Percentiles rank a stretch among this genome's conserved stretches.
Evolutionary conservation across 108 stramenopile genomes (phyloP).

Genomic region (Cyclotella sp.): DNA sequence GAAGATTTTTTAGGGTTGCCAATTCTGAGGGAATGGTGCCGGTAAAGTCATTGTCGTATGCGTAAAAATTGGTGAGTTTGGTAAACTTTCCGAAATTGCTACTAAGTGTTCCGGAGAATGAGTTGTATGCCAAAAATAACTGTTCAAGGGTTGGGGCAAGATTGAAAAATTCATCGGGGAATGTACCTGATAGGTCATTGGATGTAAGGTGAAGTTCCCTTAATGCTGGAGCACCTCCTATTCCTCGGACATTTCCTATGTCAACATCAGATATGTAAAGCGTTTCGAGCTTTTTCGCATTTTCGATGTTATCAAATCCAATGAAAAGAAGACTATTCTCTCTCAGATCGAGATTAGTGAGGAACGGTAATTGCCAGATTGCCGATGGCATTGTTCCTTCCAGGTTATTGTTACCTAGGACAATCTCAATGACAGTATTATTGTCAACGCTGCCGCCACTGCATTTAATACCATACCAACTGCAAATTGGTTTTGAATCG

Average conservation of each 20-base stretch:
- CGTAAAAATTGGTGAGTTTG: constrained; percentile 60
- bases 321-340: constrained; percentile 51
- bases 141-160: constrained; percentile 46
- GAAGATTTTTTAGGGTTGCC: constrained; percentile 45
- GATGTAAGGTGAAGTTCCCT: constrained; percentile 57
- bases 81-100: constrained; percentile 59
- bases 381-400: constrained; percentile 61
- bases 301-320: constrained; percentile 55
- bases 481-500: constrained; percentile 61
- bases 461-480: constrained; percentile 65
- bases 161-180: constrained; percentile 62
- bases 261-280: constrained; percentile 56
- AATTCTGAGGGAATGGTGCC: constrained; percentile 66
- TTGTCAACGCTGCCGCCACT: constrained; percentile 59
- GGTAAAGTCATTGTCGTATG: constrained; percentile 50
- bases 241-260: constrained; percentile 50
- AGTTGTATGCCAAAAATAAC: constrained; percentile 65
- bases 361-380: constrained; percentile 58
- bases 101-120: constrained; percentile 65
- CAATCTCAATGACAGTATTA: constrained; percentile 45
- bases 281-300: constrained; percentile 56
- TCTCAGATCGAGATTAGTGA: constrained; percentile 41
- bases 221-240: constrained; percentile 56
- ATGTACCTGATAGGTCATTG: constrained; percentile 49
- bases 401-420: constrained; percentile 45